Conservation (phyloP, 1,284 basidiomycete species). For the Pascua guehoae region DNA sequence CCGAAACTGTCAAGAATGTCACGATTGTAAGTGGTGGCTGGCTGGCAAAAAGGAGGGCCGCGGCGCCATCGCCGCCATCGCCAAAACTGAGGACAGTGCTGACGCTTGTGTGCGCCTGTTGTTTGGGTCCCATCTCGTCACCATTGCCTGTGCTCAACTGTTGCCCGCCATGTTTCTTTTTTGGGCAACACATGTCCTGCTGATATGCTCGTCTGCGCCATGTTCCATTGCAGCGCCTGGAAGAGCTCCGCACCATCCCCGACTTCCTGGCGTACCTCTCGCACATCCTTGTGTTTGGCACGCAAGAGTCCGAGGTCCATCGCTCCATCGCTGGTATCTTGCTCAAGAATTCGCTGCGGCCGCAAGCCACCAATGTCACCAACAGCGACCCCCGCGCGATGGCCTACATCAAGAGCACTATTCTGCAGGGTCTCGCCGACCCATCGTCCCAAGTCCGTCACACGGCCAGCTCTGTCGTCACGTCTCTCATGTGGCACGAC, state of each 20-base stretch:
- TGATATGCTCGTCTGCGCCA: not conserved
- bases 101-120: not conserved
- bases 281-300: slow-evolving; percentile 72
- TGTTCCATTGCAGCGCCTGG: slow-evolving; percentile 66
- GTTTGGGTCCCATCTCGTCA: not conserved
- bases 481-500: slow-evolving; percentile 75
- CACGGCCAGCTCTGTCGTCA: slow-evolving; percentile 85
- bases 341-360: slow-evolving; percentile 78
- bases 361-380: slow-evolving; percentile 22
- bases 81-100: not conserved
- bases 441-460: slow-evolving; percentile 78
- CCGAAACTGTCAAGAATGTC: slow-evolving; percentile 46
- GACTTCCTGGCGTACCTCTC: slow-evolving; percentile 97
- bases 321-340: slow-evolving; percentile 93
- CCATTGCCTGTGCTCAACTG: not conserved
- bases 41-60: not conserved
- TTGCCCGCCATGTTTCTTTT: not conserved
- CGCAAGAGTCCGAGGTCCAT: slow-evolving; percentile 75
- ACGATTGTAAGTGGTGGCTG: slow-evolving; percentile 41
- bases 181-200: not conserved
- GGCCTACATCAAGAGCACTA: slow-evolving; percentile 74
- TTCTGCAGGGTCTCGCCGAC: slow-evolving; percentile 77
- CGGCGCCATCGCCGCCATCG: not conserved
- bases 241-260: slow-evolving; percentile 78
- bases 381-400: slow-evolving; percentile 52